Evolutionary conservation across 2,329 filamentous ascomycete species (phyloP), one percentile per base, ranked within the genome.

Genomic region (Penicillium crustosum): DNA sequence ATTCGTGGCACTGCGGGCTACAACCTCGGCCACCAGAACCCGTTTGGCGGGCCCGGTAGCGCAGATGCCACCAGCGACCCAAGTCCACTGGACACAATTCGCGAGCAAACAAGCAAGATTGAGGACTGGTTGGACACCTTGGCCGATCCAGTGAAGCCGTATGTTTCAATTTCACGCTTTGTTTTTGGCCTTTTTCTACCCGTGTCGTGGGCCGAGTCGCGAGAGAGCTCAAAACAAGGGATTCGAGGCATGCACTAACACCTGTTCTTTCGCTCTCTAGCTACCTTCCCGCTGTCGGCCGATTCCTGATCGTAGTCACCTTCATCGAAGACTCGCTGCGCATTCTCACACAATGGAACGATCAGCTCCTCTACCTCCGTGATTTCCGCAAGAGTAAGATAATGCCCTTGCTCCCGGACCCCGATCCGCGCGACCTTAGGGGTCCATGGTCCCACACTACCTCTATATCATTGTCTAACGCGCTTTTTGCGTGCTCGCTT

Each of bases 101-200:
- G 94, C 64, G 86, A 92, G 76, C 93, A 97, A 78, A 99, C 94
- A 51, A 96, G 90, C 88, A 97, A 97, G 84, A 93, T 99, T 66
- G 94, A 99, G 80, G 94, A 99, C 75, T 79, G 90, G 74, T 78
- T 99, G 73, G 94, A 97, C 77, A 90, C 86, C 29, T 66, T 92
- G 71, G 89, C 91, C 70, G 93, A 96, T 73, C 94, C 94, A 49
- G 79, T 97, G 67, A 97, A 96, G 83, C 94, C 94, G 89, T 99
- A 85, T 75, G 90, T 86, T 12, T n/a, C 12, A 44, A 17, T 23
- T 41, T 39, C 49, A 31, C 42, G 59, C 59, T 58, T 56, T 53
- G 42, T 57, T 39, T n/a, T 25, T 12, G 19, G 7, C 9, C n/a
- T 53, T 51, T n/a, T n/a, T 53, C 47, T 41, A 41, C 31, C 10